Evolutionary conservation across 2,329 filamentous ascomycete species (phyloP).

Genomic region (Diaporthe australafricana): DNA sequence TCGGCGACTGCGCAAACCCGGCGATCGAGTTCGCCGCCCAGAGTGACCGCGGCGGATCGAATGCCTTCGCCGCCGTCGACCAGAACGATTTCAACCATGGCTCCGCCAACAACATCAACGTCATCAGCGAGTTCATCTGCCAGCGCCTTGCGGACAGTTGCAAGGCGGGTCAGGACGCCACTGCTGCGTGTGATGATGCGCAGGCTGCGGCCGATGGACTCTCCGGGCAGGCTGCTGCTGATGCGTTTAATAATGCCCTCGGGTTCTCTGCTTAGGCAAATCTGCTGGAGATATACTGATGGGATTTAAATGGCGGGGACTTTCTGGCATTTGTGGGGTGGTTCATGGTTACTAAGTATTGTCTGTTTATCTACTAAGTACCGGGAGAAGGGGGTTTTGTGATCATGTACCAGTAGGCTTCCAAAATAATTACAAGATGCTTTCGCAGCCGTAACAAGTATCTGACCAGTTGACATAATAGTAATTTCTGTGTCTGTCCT

Average conservation of each 20-base stretch:
- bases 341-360: no score
- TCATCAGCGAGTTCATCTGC: slow-evolving; percentile 53
- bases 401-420: no score
- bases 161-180: slow-evolving; percentile 45
- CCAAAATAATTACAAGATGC: no score
- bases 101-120: slow-evolving; percentile 53
- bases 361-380: no score
- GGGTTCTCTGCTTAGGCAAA: slow-evolving; percentile 43
- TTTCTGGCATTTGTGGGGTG: no score
- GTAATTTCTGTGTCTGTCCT: no score
- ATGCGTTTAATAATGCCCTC: slow-evolving; percentile 52
- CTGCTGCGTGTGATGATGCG: slow-evolving; percentile 47
- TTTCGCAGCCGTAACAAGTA: no score
- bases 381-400: no score
- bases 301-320: background rate
- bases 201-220: slow-evolving; percentile 46
- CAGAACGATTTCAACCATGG: slow-evolving; percentile 62
- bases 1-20: slow-evolving; percentile 60
- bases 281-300: background rate
- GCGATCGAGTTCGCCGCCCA: slow-evolving; percentile 60
- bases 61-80: slow-evolving; percentile 54
- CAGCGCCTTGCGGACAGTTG: slow-evolving; percentile 49
- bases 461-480: no score
- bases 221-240: slow-evolving; percentile 50
- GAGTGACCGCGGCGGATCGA: slow-evolving; percentile 59